Percentiles rank a stretch among this genome's conserved stretches.
phyloP scores from a whole-genome alignment of 257 asterid genomes.

The Solanum bukasovii region DNA sequence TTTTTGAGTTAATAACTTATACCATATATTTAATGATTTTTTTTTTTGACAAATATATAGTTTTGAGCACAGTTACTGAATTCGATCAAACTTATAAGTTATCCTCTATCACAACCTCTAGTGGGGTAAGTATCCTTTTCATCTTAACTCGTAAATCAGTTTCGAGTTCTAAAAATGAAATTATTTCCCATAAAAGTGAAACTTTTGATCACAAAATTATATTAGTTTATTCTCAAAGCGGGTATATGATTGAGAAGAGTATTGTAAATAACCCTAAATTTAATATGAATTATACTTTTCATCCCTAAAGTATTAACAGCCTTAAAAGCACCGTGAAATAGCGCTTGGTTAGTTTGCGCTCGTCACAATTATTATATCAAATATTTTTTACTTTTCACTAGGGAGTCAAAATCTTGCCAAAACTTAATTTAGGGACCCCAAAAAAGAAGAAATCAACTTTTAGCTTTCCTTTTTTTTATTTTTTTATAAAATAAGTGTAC shows the following conservation, averaged over 20 bases:
- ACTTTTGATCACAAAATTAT: too few relatives aligned
- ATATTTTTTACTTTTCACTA: background rate
- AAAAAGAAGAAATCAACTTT: background rate
- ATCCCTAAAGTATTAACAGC: too few relatives aligned
- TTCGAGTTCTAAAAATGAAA: background rate
- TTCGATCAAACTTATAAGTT: too few relatives aligned
- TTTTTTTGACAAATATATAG: too few relatives aligned
- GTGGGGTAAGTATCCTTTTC: background rate
- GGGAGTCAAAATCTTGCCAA: background rate
- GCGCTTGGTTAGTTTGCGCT: background rate
- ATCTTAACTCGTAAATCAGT: background rate
- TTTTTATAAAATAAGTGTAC: too few relatives aligned
- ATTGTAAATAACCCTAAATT: too few relatives aligned
- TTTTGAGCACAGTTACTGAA: rapidly evolving
- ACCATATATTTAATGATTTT: too few relatives aligned
- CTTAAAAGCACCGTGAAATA: background rate
- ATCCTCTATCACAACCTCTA: background rate
- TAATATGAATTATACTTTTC: too few relatives aligned
- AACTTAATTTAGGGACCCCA: background rate
- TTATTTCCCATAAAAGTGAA: too few relatives aligned
- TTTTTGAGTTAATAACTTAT: background rate
- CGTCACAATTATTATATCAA: background rate
- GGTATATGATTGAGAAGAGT: too few relatives aligned
- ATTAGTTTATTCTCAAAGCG: background rate
- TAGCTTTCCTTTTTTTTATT: background rate